These are phyloP conservation scores for Moesziomyces antarcticus DNA, from an alignment of 1,284 basidiomycete species.

Conservation along the genomic window DNA sequence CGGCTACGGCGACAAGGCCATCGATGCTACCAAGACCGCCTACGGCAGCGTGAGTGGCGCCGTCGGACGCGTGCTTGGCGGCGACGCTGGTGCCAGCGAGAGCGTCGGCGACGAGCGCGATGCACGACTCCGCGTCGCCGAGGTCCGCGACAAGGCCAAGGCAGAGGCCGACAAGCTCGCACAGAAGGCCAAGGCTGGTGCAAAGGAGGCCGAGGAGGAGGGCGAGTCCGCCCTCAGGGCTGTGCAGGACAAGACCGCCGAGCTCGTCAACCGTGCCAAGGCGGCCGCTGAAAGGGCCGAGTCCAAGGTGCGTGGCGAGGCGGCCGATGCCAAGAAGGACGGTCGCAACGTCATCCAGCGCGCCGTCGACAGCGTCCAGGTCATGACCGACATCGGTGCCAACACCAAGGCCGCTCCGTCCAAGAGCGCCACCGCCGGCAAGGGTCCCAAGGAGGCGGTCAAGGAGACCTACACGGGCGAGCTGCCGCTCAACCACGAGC, in stretches of 20 bases:
- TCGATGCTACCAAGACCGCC: constrained; percentile 72
- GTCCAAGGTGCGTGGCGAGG: constrained; percentile 57
- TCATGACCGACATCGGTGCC: constrained; percentile 55
- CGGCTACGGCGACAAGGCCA: constrained; percentile 73
- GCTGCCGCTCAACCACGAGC: constrained; percentile 57
- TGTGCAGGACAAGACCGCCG: constrained; percentile 49
- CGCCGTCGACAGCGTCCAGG: constrained; percentile 47
- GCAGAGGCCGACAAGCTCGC: constrained; percentile 37
- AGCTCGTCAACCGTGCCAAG: constrained; percentile 51
- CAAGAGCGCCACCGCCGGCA: constrained; percentile 68
- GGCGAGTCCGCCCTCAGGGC: constrained; percentile 41
- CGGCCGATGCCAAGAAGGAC: constrained; percentile 25
- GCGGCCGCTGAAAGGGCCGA: constrained; percentile 71
- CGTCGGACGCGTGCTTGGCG: constrained; percentile 48
- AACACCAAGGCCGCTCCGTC: constrained; percentile 62
- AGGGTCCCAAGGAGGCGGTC: constrained; percentile 40
- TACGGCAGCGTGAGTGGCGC: constrained; percentile 62
- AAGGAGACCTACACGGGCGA: constrained; percentile 49
- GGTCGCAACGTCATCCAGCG: constrained; percentile 63
- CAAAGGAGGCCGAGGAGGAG: constrained; percentile 67
- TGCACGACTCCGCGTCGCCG: constrained; percentile 40
- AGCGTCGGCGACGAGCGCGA: constrained; percentile 45
- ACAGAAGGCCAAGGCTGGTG: constrained; percentile 60
- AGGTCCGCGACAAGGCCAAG: constrained; percentile 52
- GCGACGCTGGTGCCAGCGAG: constrained; percentile 48